phyloP scores from a whole-genome alignment of 2,329 filamentous ascomycete genomes.

The Ceratocystiopsis sp. region DNA sequence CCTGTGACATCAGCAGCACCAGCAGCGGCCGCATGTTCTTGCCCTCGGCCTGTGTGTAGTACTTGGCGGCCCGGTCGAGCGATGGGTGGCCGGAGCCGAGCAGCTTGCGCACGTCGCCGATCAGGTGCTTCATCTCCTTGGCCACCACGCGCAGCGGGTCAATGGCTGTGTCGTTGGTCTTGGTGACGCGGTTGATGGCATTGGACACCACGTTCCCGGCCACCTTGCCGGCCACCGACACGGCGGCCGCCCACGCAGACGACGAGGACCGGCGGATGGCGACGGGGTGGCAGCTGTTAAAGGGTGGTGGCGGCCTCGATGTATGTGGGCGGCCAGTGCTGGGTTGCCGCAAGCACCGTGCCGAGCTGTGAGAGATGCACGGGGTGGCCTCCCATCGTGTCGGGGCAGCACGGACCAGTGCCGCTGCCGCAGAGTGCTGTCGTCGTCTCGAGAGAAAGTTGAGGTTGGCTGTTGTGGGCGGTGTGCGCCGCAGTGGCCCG shows the following conservation, averaged over 20 bases:
- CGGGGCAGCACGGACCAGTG: too few relatives aligned
- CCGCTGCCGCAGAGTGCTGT: too few relatives aligned
- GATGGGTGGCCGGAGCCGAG: slow-evolving; percentile 88
- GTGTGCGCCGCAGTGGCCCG: too few relatives aligned
- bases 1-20: slow-evolving; percentile 89
- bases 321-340: too few relatives aligned
- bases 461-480: too few relatives aligned
- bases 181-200: slow-evolving; percentile 42
- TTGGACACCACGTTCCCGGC: slow-evolving; percentile 43
- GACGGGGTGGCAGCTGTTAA: not conserved
- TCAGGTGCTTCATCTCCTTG: slow-evolving; percentile 93
- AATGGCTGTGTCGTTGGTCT: slow-evolving; percentile 52
- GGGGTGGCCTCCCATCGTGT: too few relatives aligned
- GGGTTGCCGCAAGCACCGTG: too few relatives aligned
- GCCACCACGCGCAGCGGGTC: slow-evolving; percentile 82
- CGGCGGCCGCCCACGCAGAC: slow-evolving; percentile 55
- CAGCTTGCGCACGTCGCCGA: slow-evolving; percentile 83
- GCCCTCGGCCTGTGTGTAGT: slow-evolving; percentile 91
- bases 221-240: slow-evolving; percentile 37
- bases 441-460: not conserved
- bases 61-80: slow-evolving; percentile 88
- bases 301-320: not conserved
- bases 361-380: too few relatives aligned
- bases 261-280: slow-evolving; percentile 23
- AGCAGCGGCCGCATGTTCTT: slow-evolving; percentile 93